Evolutionary conservation across 768 basidiomycete genomes (phyloP), one percentile per base, ranked within the genome.

Genomic region (Hortiboletus campestris): DNA sequence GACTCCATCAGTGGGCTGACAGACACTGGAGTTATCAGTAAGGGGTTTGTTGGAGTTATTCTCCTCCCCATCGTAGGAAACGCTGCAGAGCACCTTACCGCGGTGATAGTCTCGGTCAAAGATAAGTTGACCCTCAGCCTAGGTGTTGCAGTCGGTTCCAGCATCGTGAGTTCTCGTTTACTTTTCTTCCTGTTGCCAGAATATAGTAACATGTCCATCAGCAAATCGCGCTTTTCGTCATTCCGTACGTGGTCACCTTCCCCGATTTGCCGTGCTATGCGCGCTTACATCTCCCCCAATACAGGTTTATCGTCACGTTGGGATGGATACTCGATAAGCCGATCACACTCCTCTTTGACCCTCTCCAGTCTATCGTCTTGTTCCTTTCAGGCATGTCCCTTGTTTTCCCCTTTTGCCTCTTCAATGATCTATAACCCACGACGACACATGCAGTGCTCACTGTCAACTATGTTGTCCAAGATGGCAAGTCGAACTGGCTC

Each of bases 1-100:
- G 84, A 81, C 63, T 91, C 91, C 4, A 94, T 97, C 59, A 74
- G 82, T 58, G 91, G 90, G 16, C 67, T 98, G 32, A 87, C 89
- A 0, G 65, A 63, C 0, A 65, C 65, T 0, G 83, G 84, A 20
- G 19, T 28, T 8, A 86, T 98, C 52, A 82, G 76, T 53, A 80
- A 83, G 56, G 89, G 90, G 68, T 98, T 94, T 66, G 87, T 96
- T 58, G 94, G 91, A 14, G 72, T 97, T 47, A 88, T 88, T 61
- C 75, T 98, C 14, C 79, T 98, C 8, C 95, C 95, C 6, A 93
- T 96, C 41, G 94, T 94, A 17, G 91, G 91, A 16, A 93, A 92
- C 64, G 88, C 91, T 16, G 91, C 89, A 51, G 94, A 97, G 66
- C 93, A 95, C 66, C 87, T 86, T 40, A 96, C 92, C 4, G 94